Evolutionary conservation across 305 asterid species (phyloP).

Genomic region (Rubia occidens): DNA sequence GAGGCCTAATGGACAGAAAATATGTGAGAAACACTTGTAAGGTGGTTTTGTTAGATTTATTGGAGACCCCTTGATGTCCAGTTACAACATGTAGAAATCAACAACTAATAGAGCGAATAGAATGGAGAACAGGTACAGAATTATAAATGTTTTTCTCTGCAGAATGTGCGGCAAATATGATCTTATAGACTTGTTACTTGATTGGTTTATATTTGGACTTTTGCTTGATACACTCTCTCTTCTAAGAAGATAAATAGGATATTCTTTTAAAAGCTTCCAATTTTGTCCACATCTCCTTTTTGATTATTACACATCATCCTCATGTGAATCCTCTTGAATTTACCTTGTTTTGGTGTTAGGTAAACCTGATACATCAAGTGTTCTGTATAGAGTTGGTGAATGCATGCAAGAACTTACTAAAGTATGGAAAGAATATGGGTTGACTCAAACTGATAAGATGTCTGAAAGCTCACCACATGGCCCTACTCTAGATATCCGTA

Average conservation of each 20-base stretch:
- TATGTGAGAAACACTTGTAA: not conserved
- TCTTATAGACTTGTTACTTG: not conserved
- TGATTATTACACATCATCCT: not conserved
- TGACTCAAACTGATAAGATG: conserved; percentile 52
- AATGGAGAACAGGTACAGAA: no score
- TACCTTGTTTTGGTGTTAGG: conserved; percentile 37
- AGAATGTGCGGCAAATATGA: not conserved
- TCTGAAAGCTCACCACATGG: conserved; percentile 59
- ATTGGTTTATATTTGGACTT: not conserved
- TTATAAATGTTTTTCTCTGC: not conserved
- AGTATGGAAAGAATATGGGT: conserved; percentile 77
- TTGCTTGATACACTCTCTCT: not conserved
- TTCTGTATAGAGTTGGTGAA: conserved; percentile 87
- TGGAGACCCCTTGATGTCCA: not conserved
- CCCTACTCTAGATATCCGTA: conserved; percentile 83
- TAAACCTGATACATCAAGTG: conserved; percentile 55
- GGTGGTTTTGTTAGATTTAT: not conserved
- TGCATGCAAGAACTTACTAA: conserved; percentile 88
- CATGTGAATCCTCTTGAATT: not conserved
- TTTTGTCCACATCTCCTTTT: not conserved
- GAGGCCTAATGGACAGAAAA: no score
- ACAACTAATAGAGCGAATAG: no score
- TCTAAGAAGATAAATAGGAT: not conserved
- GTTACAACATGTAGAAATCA: no score
- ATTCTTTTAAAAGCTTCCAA: not conserved